Evolutionary conservation across 2,329 filamentous ascomycete genomes (phyloP).

Genomic region (Fusarium sp.): DNA sequence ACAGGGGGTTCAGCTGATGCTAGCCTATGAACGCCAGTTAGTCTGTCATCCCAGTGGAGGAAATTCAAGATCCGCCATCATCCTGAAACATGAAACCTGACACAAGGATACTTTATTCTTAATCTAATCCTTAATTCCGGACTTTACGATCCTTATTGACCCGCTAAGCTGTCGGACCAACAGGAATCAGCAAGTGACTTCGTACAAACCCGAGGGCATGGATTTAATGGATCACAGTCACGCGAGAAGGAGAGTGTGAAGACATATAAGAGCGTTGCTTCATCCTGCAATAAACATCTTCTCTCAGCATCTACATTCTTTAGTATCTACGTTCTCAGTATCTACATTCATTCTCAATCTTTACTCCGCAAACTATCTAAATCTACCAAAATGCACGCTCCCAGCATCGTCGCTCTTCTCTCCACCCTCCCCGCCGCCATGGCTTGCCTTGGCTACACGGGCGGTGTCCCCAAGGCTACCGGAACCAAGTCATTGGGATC

Average conservation of each 20-base stretch:
- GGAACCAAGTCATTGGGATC: slow-evolving; percentile 46
- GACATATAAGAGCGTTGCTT: background rate
- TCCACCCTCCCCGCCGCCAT: slow-evolving; percentile 49
- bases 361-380: background rate
- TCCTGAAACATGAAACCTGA: background rate
- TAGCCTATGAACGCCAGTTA: slow-evolving; percentile 1
- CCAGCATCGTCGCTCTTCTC: slow-evolving; percentile 36
- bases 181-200: background rate
- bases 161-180: background rate
- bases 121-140: background rate
- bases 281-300: fast-evolving
- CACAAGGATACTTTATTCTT: background rate
- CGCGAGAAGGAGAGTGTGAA: background rate
- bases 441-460: slow-evolving; percentile 47
- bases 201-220: too few relatives aligned
- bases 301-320: background rate
- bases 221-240: background rate
- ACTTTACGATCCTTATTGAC: background rate
- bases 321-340: background rate
- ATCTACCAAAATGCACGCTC: slow-evolving; percentile 4
- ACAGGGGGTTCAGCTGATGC: background rate
- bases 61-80: slow-evolving; percentile 2
- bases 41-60: slow-evolving; percentile 20
- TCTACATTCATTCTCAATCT: background rate
- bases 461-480: slow-evolving; percentile 50